Evolutionary conservation across 225 moss, liverwort and hornwort species (phyloP).

Genomic region (Sphagnum tenellum): DNA sequence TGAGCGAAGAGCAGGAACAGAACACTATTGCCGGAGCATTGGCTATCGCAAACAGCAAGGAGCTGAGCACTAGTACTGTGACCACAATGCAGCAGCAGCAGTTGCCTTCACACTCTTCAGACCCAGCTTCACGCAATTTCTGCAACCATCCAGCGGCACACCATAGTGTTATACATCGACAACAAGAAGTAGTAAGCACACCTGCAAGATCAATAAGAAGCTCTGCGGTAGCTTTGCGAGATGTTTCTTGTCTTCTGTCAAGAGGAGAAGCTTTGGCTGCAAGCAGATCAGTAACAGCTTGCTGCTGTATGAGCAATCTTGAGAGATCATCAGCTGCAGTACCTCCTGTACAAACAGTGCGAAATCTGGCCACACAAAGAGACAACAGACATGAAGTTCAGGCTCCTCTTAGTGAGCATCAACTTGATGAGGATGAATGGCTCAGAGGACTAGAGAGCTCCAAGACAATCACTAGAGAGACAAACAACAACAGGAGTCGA

Average conservation of each 20-base stretch:
- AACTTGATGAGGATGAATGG: slow-evolving; percentile 51
- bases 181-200: too few species aligned
- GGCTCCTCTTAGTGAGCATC: slow-evolving; percentile 37
- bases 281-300: slow-evolving; percentile 17
- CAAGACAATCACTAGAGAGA: slow-evolving; percentile 14
- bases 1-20: slow-evolving; percentile 98
- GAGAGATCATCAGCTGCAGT: slow-evolving; percentile 10
- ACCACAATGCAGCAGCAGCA: slow-evolving; percentile 10
- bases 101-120: slow-evolving; percentile 10
- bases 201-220: slow-evolving; percentile 14
- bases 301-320: slow-evolving; percentile 22
- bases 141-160: too few species aligned
- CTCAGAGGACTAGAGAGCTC: slow-evolving; percentile 27
- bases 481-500: slow-evolving; percentile 9
- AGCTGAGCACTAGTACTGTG: slow-evolving; percentile 14
- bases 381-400: slow-evolving; percentile 32
- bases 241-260: slow-evolving; percentile 11
- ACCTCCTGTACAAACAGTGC: slow-evolving; percentile 2
- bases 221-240: slow-evolving; percentile 27
- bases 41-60: slow-evolving; percentile 68
- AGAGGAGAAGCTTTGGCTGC: slow-evolving; percentile 30
- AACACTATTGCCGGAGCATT: slow-evolving; percentile 89
- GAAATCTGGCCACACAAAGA: not conserved
- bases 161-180: too few species aligned
- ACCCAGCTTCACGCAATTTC: too few species aligned